These are phyloP conservation scores for Talaromyces islandicus DNA, from an alignment of 2,329 filamentous ascomycete species.

Conservation along the genomic window DNA sequence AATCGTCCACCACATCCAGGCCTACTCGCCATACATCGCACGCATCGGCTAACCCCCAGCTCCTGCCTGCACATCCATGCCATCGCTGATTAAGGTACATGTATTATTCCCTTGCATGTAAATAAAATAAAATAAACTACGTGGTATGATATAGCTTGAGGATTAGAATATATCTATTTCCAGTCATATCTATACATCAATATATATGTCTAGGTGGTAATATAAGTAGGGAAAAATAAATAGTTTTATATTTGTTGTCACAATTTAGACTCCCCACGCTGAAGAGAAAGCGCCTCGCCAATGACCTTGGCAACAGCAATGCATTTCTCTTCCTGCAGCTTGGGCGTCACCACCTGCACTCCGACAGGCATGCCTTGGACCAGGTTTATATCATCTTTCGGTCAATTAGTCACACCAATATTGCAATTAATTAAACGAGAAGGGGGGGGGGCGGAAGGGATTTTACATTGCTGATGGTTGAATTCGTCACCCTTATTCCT, in stretches of 20 bases:
- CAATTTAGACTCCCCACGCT: not conserved
- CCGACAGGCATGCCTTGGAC: slow-evolving; percentile 29
- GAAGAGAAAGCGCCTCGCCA: slow-evolving; percentile 17
- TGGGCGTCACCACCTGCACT: slow-evolving; percentile 27
- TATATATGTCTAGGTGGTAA: not conserved
- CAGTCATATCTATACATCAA: not conserved
- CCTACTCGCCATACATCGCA: not conserved
- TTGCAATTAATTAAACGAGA: not conserved
- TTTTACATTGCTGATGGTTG: slow-evolving; percentile 28
- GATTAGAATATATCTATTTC: too few relatives aligned
- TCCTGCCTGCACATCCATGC: too few relatives aligned
- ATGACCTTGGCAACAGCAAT: slow-evolving; percentile 28
- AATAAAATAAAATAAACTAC: too few relatives aligned
- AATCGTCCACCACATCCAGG: not conserved
- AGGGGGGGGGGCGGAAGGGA: not conserved
- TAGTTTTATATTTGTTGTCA: not conserved
- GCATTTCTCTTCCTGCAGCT: slow-evolving; percentile 29
- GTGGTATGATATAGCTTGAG: too few relatives aligned
- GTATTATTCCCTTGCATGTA: too few relatives aligned
- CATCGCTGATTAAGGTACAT: too few relatives aligned
- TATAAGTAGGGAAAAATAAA: not conserved
- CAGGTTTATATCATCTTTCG: slow-evolving; percentile 24
- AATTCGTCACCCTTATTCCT: slow-evolving; percentile 25
- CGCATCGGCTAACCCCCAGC: not conserved
- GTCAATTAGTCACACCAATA: not conserved